These are phyloP conservation scores for Paracamarosporium sp. DNA, from an alignment of 2,329 filamentous ascomycete species.

Conservation along the genomic window DNA sequence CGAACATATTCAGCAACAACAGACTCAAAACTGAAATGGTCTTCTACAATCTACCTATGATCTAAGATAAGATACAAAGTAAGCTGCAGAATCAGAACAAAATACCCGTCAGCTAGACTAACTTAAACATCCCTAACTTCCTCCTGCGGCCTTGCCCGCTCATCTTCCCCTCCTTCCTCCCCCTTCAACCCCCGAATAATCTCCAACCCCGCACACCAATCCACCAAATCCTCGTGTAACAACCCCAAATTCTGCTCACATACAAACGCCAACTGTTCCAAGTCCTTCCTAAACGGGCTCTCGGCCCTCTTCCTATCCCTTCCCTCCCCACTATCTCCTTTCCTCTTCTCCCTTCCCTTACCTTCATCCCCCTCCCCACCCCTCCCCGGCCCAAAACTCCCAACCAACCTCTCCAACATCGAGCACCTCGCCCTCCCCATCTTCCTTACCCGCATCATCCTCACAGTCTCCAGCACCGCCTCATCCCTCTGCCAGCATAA, in stretches of 20 bases:
- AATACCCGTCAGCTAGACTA: too few species aligned
- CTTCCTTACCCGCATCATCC: conserved; percentile 9
- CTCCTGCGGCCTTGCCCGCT: not conserved
- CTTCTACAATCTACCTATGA: too few species aligned
- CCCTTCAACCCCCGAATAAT: conserved; percentile 8
- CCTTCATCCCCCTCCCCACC: not conserved
- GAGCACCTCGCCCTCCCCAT: not conserved
- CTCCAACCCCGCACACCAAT: conserved; percentile 18
- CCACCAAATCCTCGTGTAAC: conserved; percentile 25
- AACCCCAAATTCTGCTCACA: conserved; percentile 23
- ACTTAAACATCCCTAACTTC: not conserved
- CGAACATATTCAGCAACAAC: too few species aligned
- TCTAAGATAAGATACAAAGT: too few species aligned
- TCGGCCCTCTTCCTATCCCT: not conserved
- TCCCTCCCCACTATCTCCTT: not conserved
- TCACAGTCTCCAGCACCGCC: conserved; percentile 18
- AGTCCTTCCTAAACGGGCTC: conserved; percentile 1
- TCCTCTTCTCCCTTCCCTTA: not conserved
- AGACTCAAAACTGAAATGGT: too few species aligned
- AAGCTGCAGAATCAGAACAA: too few species aligned
- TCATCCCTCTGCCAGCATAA: conserved; percentile 24
- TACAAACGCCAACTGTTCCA: not conserved
- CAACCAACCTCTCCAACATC: not conserved
- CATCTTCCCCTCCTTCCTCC: not conserved
- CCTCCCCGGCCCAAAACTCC: not conserved